Conservation (phyloP, 1,284 basidiomycete genomes). For the Takashimella tepidaria region DNA sequence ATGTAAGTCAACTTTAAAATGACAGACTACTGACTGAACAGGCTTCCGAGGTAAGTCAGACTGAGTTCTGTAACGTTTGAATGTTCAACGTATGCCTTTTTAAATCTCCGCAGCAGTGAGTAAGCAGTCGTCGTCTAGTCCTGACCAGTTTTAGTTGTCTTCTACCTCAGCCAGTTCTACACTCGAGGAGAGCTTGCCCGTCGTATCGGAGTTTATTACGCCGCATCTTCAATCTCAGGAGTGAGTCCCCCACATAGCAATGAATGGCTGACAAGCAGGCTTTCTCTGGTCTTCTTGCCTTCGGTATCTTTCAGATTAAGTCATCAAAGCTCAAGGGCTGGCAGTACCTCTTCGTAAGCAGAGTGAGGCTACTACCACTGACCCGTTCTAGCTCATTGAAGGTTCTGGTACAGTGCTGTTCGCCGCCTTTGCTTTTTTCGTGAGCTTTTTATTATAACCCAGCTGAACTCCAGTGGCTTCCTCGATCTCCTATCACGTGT, state of each 20-base stretch:
- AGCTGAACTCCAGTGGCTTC: constrained; percentile 44
- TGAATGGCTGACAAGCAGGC: constrained; percentile 1
- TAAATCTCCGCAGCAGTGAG: background rate
- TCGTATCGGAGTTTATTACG: constrained; percentile 53
- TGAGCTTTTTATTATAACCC: background rate
- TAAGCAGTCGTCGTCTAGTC: background rate
- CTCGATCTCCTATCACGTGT: constrained; percentile 51
- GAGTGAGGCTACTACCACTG: too few relatives aligned
- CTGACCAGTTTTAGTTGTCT: constrained; percentile 26
- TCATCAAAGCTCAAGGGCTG: constrained; percentile 50
- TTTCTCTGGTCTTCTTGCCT: constrained; percentile 49
- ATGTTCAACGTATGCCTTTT: background rate
- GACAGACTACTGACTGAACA: background rate
- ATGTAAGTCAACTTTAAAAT: constrained; percentile 2
- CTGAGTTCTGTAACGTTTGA: background rate
- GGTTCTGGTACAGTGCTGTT: constrained; percentile 46
- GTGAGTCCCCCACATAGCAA: constrained; percentile 48
- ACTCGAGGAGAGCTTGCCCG: constrained; percentile 54
- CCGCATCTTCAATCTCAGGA: constrained; percentile 50
- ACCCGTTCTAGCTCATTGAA: constrained; percentile 46
- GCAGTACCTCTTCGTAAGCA: constrained; percentile 52
- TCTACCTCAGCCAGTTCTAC: constrained; percentile 55
- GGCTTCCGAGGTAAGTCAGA: constrained; percentile 1
- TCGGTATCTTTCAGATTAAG: constrained; percentile 53
- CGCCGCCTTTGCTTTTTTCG: constrained; percentile 50